These are phyloP conservation scores for Golubevia pallescens DNA, from an alignment of 1,284 basidiomycete species.

Conservation along the genomic window DNA sequence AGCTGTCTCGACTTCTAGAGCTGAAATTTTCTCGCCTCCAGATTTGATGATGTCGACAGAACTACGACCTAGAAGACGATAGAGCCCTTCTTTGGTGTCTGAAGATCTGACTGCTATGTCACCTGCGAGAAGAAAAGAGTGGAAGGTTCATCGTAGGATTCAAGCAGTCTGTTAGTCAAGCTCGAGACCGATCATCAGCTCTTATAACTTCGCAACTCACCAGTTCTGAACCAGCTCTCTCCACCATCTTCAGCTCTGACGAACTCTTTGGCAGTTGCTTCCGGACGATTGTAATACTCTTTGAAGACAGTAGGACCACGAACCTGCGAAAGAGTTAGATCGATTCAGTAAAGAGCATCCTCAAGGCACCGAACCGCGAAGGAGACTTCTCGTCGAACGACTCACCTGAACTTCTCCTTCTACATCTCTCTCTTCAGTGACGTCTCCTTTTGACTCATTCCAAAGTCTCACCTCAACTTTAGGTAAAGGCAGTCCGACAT, in stretches of 20 bases:
- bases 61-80: slow-evolving; percentile 52
- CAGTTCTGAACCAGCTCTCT: background rate
- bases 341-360: background rate
- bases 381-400: too few species aligned
- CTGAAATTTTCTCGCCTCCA: slow-evolving; percentile 64
- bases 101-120: slow-evolving; percentile 26
- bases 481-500: slow-evolving; percentile 42
- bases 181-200: background rate
- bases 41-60: slow-evolving; percentile 30
- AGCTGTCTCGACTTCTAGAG: slow-evolving; percentile 62
- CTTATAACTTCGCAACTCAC: background rate
- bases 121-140: background rate
- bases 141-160: background rate
- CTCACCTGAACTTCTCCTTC: slow-evolving; percentile 59
- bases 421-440: slow-evolving; percentile 25
- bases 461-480: slow-evolving; percentile 56
- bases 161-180: background rate
- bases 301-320: slow-evolving; percentile 53
- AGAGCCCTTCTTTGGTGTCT: slow-evolving; percentile 31
- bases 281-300: slow-evolving; percentile 59
- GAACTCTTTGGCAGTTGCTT: slow-evolving; percentile 54
- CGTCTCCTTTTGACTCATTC: slow-evolving; percentile 27
- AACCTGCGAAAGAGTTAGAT: background rate
- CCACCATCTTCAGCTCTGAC: slow-evolving; percentile 61
- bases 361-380: background rate